phyloP scores from a whole-genome alignment of 2,329 filamentous ascomycete species.

The Epichloe aotearoae region DNA sequence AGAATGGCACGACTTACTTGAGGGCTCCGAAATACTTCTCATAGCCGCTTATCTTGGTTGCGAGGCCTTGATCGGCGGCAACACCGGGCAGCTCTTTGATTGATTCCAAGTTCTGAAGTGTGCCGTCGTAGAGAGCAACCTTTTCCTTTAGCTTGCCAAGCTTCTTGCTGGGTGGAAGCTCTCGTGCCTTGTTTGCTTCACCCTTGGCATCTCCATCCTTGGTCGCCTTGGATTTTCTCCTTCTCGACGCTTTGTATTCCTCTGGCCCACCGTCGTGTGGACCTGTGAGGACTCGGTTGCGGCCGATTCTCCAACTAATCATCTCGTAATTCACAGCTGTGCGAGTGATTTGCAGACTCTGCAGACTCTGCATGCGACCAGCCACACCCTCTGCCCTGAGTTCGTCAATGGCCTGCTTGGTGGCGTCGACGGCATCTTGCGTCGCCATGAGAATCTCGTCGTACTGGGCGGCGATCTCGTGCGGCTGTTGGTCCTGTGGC shows the following conservation, averaged over 20 bases:
- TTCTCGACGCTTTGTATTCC: conserved; percentile 35
- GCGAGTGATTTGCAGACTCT: conserved; percentile 79
- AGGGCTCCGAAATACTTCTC: conserved; percentile 75
- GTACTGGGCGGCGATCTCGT: conserved; percentile 72
- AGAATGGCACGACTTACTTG: conserved; percentile 44
- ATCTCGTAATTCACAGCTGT: conserved; percentile 91
- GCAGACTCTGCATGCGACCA: conserved; percentile 76
- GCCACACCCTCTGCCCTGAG: conserved; percentile 70
- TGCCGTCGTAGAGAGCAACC: conserved; percentile 81
- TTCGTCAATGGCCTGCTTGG: conserved; percentile 87
- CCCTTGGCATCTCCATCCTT: conserved; percentile 23
- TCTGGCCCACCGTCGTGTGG: conserved; percentile 59
- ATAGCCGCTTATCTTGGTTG: conserved; percentile 66
- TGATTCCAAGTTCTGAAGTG: conserved; percentile 78
- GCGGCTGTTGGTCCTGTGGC: conserved; percentile 31
- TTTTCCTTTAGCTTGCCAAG: conserved; percentile 73
- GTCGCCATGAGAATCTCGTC: conserved; percentile 82
- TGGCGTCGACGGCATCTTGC: conserved; percentile 88
- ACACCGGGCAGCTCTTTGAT: conserved; percentile 84
- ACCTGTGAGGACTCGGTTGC: conserved; percentile 83
- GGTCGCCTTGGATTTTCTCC: conserved; percentile 29
- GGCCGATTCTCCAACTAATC: conserved; percentile 87
- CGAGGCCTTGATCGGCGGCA: conserved; percentile 65
- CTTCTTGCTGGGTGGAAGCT: conserved; percentile 60
- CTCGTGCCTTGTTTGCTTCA: conserved; percentile 30